Percentiles rank a stretch among this genome's conserved stretches.
phyloP scores from a whole-genome alignment of 2,329 filamentous ascomycete genomes.

The Epichloe coenophiala region DNA sequence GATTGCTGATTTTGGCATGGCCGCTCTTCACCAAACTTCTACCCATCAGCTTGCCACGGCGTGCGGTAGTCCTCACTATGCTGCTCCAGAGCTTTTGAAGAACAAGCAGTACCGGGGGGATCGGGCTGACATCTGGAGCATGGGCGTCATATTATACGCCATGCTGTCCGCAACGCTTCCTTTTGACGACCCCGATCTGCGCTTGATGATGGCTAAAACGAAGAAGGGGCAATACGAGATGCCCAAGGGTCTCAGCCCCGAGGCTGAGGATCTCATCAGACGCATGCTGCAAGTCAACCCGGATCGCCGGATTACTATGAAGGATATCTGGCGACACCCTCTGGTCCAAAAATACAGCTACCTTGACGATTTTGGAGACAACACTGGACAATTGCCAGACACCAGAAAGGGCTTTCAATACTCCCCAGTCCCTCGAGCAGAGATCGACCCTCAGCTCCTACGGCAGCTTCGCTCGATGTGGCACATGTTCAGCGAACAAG shows the following conservation, averaged over 20 bases:
- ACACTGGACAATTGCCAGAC: constrained; percentile 37
- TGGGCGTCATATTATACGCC: constrained; percentile 80
- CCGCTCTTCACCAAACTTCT: constrained; percentile 70
- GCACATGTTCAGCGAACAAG: constrained; percentile 69
- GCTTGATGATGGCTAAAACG: constrained; percentile 47
- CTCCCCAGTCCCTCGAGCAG: constrained; percentile 42
- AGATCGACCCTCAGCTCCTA: constrained; percentile 70
- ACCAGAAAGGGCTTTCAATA: constrained; percentile 49
- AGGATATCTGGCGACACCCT: constrained; percentile 74
- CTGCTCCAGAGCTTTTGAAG: constrained; percentile 79
- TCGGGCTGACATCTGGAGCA: constrained; percentile 87
- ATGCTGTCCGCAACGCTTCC: constrained; percentile 74
- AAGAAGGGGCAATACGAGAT: constrained; percentile 48
- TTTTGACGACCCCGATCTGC: constrained; percentile 57
- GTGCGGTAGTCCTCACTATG: constrained; percentile 94
- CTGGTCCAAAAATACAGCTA: constrained; percentile 75
- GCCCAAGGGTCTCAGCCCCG: constrained; percentile 46
- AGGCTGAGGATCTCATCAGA: constrained; percentile 65
- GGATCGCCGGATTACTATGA: constrained; percentile 62
- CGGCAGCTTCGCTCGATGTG: constrained; percentile 81
- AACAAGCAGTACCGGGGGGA: constrained; percentile 69
- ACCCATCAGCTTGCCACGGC: constrained; percentile 73
- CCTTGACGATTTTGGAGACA: constrained; percentile 51
- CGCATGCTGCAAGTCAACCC: constrained; percentile 72
- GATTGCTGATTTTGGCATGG: constrained; percentile 97